Evolutionary conservation across 108 stramenopile genomes (phyloP), one percentile per base, ranked within the genome.

Genomic region (Skeletonema tropicum): DNA sequence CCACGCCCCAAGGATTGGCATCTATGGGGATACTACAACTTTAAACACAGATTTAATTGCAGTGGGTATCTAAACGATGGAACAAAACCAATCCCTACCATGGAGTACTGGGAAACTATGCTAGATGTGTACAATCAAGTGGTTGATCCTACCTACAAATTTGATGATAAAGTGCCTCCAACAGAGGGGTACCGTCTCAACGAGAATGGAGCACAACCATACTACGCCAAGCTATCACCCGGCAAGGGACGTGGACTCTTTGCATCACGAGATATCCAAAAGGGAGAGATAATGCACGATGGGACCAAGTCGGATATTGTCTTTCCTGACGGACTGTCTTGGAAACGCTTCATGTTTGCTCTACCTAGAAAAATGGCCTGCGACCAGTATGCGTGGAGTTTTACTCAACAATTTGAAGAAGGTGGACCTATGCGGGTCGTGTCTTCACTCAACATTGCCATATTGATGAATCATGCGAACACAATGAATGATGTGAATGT

Each of bases 221-320:
- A 66, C 52, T 63, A 73, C 1, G 46, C 64, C 9, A 38, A 73
- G 11, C 11, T 64, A 23, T 23, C 66, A 9, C 42, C 41, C 0
- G 66, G 48, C 3, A 55, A 68, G 15, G 73, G 73, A 49, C 26
- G 73, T 25, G 73, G 73, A 5, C 13, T 73, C 3, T 73, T 73
- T 10, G 73, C 73, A 17, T 17, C 41, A n/a, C 10, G 63, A 57
- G 66, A 73, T 25, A 73, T 73, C 23, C 14, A 48, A 29, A 48
- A 52, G 46, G 73, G 73, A 4, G 42, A 66, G 23, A 17, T 73
- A 25, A 13, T 73, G 42, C 63, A 57, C 48, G 29, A 63, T 11
- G 73, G 62, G 7, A 67, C 39, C 8, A 29, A 23, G 14, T 33
- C 30, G 13, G 59, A 60, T 3, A 5, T 60, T 13, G 15, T 60